Conservation (phyloP, 768 basidiomycete genomes). For the Polyporus arcularius region DNA sequence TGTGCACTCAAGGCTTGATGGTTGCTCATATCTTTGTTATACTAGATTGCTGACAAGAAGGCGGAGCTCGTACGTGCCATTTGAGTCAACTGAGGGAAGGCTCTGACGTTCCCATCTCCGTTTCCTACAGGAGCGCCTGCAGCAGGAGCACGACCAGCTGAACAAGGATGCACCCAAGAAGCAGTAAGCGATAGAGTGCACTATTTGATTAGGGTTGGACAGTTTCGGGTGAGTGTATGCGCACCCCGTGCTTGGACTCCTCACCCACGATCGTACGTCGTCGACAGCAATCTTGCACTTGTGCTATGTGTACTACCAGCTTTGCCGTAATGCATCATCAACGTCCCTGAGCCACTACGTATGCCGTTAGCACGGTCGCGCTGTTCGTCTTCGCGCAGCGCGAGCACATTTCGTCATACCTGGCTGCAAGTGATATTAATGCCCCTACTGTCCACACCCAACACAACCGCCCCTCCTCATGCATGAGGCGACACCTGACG, state of each 20-base stretch:
- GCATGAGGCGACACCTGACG: no score
- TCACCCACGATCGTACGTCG: no score
- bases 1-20: background rate
- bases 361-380: no score
- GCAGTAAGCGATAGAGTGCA: background rate
- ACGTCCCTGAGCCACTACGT: no score
- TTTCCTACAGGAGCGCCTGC: constrained; percentile 29
- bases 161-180: constrained; percentile 11
- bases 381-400: no score
- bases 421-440: no score
- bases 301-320: no score
- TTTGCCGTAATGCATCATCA: no score
- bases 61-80: constrained; percentile 26
- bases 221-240: background rate
- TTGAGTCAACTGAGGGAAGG: background rate
- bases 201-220: background rate
- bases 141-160: constrained; percentile 30
- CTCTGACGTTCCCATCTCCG: background rate
- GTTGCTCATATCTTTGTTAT: background rate
- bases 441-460: no score
- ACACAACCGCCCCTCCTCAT: no score
- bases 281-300: background rate
- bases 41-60: constrained; percentile 34
- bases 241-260: background rate
- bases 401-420: no score